Conservation (phyloP, 2,329 filamentous ascomycete genomes). For the Aspergillus sp. region DNA sequence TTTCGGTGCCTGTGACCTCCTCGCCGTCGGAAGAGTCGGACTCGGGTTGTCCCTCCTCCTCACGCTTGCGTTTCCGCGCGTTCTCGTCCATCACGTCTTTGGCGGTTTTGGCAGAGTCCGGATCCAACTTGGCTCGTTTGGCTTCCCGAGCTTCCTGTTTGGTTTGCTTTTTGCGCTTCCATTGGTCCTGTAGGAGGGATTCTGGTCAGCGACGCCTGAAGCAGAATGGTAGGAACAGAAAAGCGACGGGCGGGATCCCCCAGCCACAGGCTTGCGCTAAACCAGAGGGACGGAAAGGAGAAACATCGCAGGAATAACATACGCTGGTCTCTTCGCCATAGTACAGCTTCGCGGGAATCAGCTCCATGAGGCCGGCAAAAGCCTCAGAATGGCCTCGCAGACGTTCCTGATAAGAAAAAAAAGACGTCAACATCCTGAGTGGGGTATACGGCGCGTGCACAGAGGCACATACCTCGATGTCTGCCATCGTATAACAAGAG, state of each 20-base stretch:
- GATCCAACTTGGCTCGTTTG: constrained; percentile 85
- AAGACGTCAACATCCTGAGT: constrained; percentile 22
- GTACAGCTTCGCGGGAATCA: constrained; percentile 88
- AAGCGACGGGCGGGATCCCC: constrained; percentile 1
- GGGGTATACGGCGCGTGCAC: constrained; percentile 10
- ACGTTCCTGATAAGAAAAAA: constrained; percentile 41
- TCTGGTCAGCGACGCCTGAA: constrained; percentile 14
- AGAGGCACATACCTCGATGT: constrained; percentile 37
- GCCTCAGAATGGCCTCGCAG: constrained; percentile 62
- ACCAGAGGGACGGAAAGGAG: constrained; percentile 9
- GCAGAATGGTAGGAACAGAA: constrained; percentile 15
- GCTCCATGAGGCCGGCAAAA: constrained; percentile 81
- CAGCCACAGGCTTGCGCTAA: constrained; percentile 1
- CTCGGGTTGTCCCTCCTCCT: constrained; percentile 52
- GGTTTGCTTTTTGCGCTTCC: constrained; percentile 92
- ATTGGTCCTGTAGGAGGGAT: constrained; percentile 69
- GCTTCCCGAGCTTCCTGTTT: constrained; percentile 82
- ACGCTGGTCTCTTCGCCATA: constrained; percentile 83
- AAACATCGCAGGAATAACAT: constrained; percentile 44
- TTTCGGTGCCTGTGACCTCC: constrained; percentile 40
- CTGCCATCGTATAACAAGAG: constrained; percentile 30
- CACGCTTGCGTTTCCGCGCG: constrained; percentile 73
- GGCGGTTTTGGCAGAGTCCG: constrained; percentile 84
- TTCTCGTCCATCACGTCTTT: constrained; percentile 93
- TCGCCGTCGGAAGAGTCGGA: constrained; percentile 45